Conservation (phyloP, 2,329 filamentous ascomycete species). For the Coniochaeta sp. region DNA sequence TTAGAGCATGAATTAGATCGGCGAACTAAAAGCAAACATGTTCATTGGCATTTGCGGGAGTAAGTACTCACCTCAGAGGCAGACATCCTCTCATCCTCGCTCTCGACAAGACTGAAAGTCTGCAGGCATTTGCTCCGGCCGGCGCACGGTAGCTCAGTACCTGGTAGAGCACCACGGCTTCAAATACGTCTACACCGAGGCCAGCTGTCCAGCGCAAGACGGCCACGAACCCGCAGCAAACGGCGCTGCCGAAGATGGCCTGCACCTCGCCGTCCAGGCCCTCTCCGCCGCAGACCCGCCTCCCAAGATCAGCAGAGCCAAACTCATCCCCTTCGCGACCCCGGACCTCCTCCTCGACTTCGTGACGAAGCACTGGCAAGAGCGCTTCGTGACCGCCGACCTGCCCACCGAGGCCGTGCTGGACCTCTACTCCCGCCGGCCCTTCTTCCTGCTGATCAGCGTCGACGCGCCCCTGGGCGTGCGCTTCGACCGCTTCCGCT, state of each 20-base stretch:
- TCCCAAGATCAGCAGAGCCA: constrained; percentile 2
- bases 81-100: constrained; percentile 2
- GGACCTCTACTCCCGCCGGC: constrained; percentile 68
- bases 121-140: constrained; percentile 85
- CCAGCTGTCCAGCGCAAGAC: not conserved
- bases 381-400: constrained; percentile 80
- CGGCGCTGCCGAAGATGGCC: not conserved
- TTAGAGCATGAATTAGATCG: not conserved
- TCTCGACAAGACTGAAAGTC: constrained; percentile 8
- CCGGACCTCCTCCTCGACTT: constrained; percentile 70
- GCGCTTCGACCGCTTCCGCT: constrained; percentile 72
- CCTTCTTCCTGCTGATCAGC: constrained; percentile 89
- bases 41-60: constrained; percentile 71
- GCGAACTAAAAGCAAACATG: constrained; percentile 37
- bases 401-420: constrained; percentile 67
- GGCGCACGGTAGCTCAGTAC: constrained; percentile 82
- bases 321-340: constrained; percentile 41
- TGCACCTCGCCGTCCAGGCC: not conserved
- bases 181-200: constrained; percentile 51
- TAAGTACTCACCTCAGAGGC: constrained; percentile 27
- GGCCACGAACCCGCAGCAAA: not conserved
- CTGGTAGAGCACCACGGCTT: constrained; percentile 81
- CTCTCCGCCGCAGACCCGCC: not conserved
- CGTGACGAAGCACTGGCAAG: constrained; percentile 77
- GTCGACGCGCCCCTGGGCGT: constrained; percentile 83